Base-by-base conservation (phyloP, 495 filamentous ascomycete species). In the Physcia stellaris region DNA sequence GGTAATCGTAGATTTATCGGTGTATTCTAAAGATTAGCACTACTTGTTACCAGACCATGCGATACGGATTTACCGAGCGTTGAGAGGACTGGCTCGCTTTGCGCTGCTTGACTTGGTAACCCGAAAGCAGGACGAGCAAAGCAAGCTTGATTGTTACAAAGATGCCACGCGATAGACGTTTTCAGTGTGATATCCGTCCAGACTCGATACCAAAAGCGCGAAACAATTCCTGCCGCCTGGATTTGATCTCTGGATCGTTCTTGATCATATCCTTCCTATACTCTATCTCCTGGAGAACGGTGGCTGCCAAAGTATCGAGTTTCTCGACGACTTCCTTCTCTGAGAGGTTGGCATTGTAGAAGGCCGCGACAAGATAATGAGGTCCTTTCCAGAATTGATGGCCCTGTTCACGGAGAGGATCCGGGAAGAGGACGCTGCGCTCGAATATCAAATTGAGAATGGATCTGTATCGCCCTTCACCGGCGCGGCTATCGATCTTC, bases 181-280 rank as follows among this genome's bases (percentile, higher is more conserved):
- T n/a, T n/a, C n/a, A n/a, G n/a, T n/a, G n/a, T n/a, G n/a, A n/a
- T n/a, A n/a, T n/a, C n/a, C n/a, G n/a, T n/a, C n/a, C n/a, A n/a
- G n/a, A n/a, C n/a, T 11, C 44, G 50, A 27, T 42, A 13, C 37
- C 24, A 29, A 39, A 39, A 18, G 24, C n/a, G 6, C 19, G 37
- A 11, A 30, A 39, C 2, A 42, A 9, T 32, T 26, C 36, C 32
- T 36, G 32, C 10, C 40, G 30, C 40, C 32, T 42, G 1, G 1
- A 4, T 23, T 6, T 13, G 6, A 42, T 30, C 17, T 42, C 23
- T 9, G 32, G 32, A 31, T 36, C 33, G 5, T 33, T 2, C 22
- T 30, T 42, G 12, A 42, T n/a, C 3, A 21, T 6, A 4, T 42
- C 26, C 19, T 5, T 18, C 4, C 31, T 13, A 23, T 23, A 23